A percentile compares a stretch with the other conserved stretches of the same genome.
phyloP scores from a whole-genome alignment of 2,329 filamentous ascomycete species.

The Lecanicillium sp. region DNA sequence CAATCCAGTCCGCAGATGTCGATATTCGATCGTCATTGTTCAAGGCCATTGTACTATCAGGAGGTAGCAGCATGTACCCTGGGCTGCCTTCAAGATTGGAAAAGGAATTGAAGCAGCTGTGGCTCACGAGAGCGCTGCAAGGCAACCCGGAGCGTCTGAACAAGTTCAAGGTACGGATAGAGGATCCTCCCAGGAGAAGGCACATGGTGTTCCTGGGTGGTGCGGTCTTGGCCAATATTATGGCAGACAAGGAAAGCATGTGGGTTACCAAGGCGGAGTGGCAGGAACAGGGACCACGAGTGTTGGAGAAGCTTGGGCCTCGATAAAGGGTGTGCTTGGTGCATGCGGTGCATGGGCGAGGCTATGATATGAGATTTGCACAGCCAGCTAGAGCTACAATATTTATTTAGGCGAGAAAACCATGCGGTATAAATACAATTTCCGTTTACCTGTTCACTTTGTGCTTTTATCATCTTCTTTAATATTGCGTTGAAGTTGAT shows the following conservation, averaged over 20 bases:
- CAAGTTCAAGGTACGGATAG: slow-evolving; percentile 99
- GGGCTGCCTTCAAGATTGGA: slow-evolving; percentile 89
- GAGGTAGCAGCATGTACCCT: slow-evolving; percentile 98
- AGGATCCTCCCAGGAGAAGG: slow-evolving; percentile 87
- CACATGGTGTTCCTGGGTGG: slow-evolving; percentile 99
- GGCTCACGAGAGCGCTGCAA: slow-evolving; percentile 83
- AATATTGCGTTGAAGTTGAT: no score
- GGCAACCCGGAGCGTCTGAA: slow-evolving; percentile 88
- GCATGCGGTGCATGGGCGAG: no score
- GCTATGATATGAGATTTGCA: background rate
- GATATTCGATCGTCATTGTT: slow-evolving; percentile 90
- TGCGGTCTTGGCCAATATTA: slow-evolving; percentile 94
- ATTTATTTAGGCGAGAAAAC: slow-evolving; percentile 7
- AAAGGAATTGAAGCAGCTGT: slow-evolving; percentile 98
- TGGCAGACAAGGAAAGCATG: slow-evolving; percentile 98
- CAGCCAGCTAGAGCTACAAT: background rate
- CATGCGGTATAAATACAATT: slow-evolving; percentile 1
- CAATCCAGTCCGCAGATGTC: slow-evolving; percentile 90
- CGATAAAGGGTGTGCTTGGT: slow-evolving; percentile 57
- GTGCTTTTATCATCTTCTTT: no score
- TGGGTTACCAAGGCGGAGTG: slow-evolving; percentile 97
- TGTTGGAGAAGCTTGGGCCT: slow-evolving; percentile 86
- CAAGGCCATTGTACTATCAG: slow-evolving; percentile 94
- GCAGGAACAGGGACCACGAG: slow-evolving; percentile 81
- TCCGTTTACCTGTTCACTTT: no score